A percentile compares a stretch with the other conserved stretches of the same genome.
phyloP scores from a whole-genome alignment of 2,329 filamentous ascomycete genomes.

The Fusarium equiseti region DNA sequence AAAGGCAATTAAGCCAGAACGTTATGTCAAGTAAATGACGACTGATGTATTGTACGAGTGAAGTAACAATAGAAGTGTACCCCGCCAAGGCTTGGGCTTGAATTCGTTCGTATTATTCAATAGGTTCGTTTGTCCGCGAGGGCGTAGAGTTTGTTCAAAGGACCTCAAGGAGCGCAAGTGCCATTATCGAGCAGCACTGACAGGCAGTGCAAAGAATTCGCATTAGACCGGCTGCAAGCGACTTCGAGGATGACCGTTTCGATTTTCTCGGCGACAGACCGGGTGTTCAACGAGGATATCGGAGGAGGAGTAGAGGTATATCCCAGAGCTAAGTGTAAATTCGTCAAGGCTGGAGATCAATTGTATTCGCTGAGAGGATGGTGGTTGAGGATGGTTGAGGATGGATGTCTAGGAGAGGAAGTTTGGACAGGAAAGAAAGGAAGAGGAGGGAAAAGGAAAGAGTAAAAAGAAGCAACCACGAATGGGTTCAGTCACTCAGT shows the following conservation, averaged over 20 bases:
- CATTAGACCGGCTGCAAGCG: slow-evolving; percentile 26
- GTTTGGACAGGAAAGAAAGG: slow-evolving; percentile 28
- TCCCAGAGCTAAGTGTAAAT: neutral
- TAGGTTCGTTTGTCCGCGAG: slow-evolving; percentile 29
- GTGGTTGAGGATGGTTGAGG: slow-evolving; percentile 13
- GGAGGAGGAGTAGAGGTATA: slow-evolving; percentile 6
- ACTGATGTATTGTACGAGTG: slow-evolving; percentile 16
- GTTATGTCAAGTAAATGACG: neutral
- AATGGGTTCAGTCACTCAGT: slow-evolving; percentile 41
- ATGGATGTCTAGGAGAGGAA: slow-evolving; percentile 10
- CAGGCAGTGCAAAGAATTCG: slow-evolving; percentile 14
- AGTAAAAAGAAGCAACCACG: slow-evolving; percentile 42
- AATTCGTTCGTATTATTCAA: slow-evolving; percentile 8
- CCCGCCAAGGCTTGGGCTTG: slow-evolving; percentile 12
- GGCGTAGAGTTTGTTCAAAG: slow-evolving; percentile 38
- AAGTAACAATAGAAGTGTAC: slow-evolving; percentile 24
- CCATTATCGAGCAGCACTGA: slow-evolving; percentile 45
- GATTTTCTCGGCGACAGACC: slow-evolving; percentile 5
- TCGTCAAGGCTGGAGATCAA: slow-evolving; percentile 22
- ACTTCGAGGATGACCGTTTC: slow-evolving; percentile 22
- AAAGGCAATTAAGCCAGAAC: neutral
- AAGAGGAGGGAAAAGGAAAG: slow-evolving; percentile 26
- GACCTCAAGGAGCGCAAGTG: slow-evolving; percentile 27
- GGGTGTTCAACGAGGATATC: slow-evolving; percentile 17
- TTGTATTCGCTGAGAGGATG: slow-evolving; percentile 18